phyloP scores from a whole-genome alignment of 2,329 filamentous ascomycete genomes.

The Arachnopeziza araneosa region DNA sequence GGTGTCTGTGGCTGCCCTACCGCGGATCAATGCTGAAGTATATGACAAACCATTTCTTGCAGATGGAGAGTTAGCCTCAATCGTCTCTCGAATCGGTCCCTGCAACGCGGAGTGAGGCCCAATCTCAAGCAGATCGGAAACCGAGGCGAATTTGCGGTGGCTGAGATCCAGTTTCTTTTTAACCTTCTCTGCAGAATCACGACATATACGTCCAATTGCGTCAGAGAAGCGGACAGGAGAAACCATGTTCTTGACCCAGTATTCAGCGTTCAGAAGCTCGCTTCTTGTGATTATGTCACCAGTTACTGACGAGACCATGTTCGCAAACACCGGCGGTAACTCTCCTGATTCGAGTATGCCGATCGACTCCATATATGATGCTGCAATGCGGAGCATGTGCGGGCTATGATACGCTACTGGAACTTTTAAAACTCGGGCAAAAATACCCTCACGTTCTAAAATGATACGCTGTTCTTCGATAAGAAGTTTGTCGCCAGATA shows the following conservation, averaged over 20 bases:
- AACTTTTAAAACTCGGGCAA: constrained; percentile 32
- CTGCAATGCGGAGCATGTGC: constrained; percentile 29
- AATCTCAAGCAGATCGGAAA: constrained; percentile 19
- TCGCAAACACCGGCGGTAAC: not conserved
- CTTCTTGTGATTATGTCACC: constrained; percentile 13
- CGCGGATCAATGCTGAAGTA: not conserved
- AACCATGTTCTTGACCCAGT: constrained; percentile 35
- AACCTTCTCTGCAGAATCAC: not conserved
- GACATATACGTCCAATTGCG: not conserved
- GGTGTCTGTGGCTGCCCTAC: not conserved
- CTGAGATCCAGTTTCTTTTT: constrained; percentile 15
- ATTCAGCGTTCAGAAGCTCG: constrained; percentile 22
- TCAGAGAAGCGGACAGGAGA: not conserved
- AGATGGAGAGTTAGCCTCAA: constrained; percentile 29
- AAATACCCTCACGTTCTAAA: constrained; percentile 21
- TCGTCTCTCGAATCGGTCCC: constrained; percentile 14
- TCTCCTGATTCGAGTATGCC: not conserved
- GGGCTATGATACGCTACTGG: constrained; percentile 38
- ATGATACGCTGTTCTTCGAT: constrained; percentile 11
- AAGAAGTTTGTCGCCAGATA: constrained; percentile 20
- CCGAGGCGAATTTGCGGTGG: not conserved
- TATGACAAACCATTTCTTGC: not conserved
- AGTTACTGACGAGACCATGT: constrained; percentile 7
- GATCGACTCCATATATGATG: constrained; percentile 19
- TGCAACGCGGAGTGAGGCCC: constrained; percentile 23